These are phyloP conservation scores for Neltuma alba DNA, from an alignment of 306 rosid species.

Conservation along the genomic window DNA sequence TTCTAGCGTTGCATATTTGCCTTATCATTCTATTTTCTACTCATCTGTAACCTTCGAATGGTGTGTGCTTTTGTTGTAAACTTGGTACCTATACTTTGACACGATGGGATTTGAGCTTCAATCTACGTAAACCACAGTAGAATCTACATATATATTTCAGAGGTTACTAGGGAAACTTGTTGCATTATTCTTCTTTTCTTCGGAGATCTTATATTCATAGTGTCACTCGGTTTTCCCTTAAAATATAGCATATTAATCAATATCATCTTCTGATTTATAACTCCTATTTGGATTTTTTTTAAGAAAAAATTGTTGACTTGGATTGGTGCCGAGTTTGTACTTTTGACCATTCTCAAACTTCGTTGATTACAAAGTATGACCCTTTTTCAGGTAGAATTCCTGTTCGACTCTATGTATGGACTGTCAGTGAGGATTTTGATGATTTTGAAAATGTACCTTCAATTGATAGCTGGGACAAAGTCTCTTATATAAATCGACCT, in stretches of 20 bases:
- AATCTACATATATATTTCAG: neutral
- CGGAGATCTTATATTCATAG: neutral
- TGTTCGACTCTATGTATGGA: conserved; percentile 79
- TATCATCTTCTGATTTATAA: neutral
- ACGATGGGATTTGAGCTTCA: neutral
- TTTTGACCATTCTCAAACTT: conserved; percentile 22
- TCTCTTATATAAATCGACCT: conserved; percentile 82
- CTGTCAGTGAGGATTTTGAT: conserved; percentile 62
- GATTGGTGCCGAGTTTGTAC: conserved; percentile 9
- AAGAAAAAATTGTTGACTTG: neutral
- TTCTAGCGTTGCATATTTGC: neutral
- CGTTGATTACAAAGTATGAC: conserved; percentile 13
- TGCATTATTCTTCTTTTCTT: neutral
- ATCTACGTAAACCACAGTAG: neutral
- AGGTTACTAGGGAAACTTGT: neutral
- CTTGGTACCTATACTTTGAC: neutral
- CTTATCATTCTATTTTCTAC: neutral
- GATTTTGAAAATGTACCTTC: conserved; percentile 82
- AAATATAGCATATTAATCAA: neutral
- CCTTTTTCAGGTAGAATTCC: conserved; percentile 73
- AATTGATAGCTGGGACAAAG: conserved; percentile 88
- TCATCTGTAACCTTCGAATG: neutral
- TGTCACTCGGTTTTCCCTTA: neutral
- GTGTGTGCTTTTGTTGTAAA: neutral
- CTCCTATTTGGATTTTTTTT: conserved; percentile 1